These are phyloP conservation scores for Trichoderma orchidacearum DNA, from an alignment of 495 filamentous ascomycete species.

Conservation along the genomic window DNA sequence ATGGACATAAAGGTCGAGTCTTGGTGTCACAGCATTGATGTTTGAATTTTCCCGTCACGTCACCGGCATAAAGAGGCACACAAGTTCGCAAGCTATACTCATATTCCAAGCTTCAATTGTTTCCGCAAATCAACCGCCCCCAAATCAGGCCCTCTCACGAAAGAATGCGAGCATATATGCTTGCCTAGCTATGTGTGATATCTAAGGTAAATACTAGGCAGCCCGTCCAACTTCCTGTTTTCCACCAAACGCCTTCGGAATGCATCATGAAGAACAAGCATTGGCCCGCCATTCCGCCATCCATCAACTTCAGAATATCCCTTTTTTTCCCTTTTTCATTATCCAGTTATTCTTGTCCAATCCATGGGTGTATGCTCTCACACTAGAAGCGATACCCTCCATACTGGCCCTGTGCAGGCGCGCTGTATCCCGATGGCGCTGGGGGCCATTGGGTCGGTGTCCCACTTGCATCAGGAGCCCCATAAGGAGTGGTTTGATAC, in stretches of 20 bases:
- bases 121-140: neutral
- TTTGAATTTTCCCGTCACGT: no score
- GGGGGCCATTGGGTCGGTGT: slow-evolving; percentile 1
- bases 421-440: neutral
- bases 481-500: slow-evolving; percentile 18
- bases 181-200: neutral
- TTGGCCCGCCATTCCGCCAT: neutral
- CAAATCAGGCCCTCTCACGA: neutral
- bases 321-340: neutral
- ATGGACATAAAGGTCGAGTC: no score
- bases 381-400: slow-evolving; percentile 15
- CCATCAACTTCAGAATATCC: neutral
- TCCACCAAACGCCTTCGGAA: neutral
- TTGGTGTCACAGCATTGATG: no score
- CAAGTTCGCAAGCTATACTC: neutral
- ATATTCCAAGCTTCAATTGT: neutral
- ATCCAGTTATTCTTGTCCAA: neutral
- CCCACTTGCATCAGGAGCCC: slow-evolving; percentile 18
- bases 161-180: neutral
- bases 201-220: neutral
- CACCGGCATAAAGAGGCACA: no score
- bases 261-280: neutral
- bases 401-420: neutral
- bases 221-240: neutral
- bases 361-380: slow-evolving; percentile 59